Percentiles rank a stretch among this genome's conserved stretches.
These are phyloP conservation scores for Arctium lappa DNA, from an alignment of 129 eudicot species.

Conservation along the genomic window DNA sequence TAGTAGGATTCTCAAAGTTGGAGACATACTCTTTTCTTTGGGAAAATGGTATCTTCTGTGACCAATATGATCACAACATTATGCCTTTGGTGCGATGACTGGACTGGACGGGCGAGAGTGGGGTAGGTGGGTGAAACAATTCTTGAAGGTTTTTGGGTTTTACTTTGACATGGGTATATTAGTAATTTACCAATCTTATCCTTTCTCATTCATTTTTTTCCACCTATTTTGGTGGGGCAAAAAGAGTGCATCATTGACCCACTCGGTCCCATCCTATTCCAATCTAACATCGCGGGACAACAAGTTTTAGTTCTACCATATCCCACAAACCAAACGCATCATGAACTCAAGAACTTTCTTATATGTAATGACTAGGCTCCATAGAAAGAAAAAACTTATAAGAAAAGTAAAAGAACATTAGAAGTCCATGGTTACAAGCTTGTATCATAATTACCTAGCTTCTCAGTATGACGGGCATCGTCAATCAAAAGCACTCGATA, in stretches of 20 bases:
- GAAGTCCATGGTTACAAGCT: background rate
- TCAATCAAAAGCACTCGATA: slow-evolving; percentile 49
- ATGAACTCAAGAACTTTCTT: background rate
- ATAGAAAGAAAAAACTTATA: background rate
- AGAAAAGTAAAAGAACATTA: background rate
- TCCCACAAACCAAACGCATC: background rate
- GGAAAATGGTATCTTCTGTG: background rate
- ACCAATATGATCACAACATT: background rate
- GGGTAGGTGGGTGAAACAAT: background rate
- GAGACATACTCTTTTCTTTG: background rate
- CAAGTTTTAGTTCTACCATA: background rate
- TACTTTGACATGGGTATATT: background rate
- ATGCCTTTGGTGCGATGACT: background rate
- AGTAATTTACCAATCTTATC: background rate
- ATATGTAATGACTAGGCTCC: background rate
- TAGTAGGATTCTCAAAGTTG: background rate
- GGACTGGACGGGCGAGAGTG: background rate
- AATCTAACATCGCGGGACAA: background rate
- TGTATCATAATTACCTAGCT: slow-evolving; percentile 35
- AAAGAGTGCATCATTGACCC: background rate
- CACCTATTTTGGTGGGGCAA: background rate
- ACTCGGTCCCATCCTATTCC: background rate
- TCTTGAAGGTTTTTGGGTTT: background rate
- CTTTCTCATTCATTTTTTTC: no score
- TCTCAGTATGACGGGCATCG: slow-evolving; percentile 49